These are phyloP conservation scores for Fusarium heterosporum DNA, from an alignment of 2,329 filamentous ascomycete genomes.

Conservation along the genomic window DNA sequence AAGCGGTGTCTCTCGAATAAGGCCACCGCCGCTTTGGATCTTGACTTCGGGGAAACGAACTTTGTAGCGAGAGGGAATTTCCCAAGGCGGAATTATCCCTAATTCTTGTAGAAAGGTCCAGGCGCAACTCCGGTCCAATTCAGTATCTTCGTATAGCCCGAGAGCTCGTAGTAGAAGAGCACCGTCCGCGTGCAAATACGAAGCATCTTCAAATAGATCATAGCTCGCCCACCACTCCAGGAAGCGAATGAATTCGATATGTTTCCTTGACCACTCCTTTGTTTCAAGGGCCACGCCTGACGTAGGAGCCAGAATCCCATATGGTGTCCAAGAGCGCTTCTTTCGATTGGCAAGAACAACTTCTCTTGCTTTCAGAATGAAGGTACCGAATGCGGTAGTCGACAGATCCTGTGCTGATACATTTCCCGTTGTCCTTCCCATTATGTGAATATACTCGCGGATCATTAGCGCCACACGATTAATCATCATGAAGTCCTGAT, in stretches of 20 bases:
- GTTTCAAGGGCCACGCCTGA: constrained; percentile 34
- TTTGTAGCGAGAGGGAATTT: constrained; percentile 73
- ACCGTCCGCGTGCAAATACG: constrained; percentile 70
- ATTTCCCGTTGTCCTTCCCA: constrained; percentile 31
- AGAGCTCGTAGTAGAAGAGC: constrained; percentile 72
- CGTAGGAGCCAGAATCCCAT: constrained; percentile 58
- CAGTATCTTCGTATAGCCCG: constrained; percentile 66
- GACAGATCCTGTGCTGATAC: constrained; percentile 33
- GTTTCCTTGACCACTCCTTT: constrained; percentile 48
- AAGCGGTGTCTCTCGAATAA: constrained; percentile 52
- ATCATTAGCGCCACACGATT: constrained; percentile 50
- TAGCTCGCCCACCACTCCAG: constrained; percentile 75
- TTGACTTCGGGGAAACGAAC: constrained; percentile 63
- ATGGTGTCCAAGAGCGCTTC: constrained; percentile 60
- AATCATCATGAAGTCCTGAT: constrained; percentile 47
- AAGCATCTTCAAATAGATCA: constrained; percentile 63
- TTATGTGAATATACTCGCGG: constrained; percentile 48
- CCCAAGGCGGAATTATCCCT: constrained; percentile 76
- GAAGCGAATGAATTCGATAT: constrained; percentile 70
- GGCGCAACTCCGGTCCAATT: constrained; percentile 57
- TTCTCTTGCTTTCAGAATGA: constrained; percentile 62
- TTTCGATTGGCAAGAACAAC: constrained; percentile 65
- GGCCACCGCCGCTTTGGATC: constrained; percentile 57
- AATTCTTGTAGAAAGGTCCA: constrained; percentile 82
- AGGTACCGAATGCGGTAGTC: constrained; percentile 53